Percentiles rank a stretch among this genome's conserved stretches.
Evolutionary conservation across 768 basidiomycete genomes (phyloP).

Genomic region (Boletus barrowsii): DNA sequence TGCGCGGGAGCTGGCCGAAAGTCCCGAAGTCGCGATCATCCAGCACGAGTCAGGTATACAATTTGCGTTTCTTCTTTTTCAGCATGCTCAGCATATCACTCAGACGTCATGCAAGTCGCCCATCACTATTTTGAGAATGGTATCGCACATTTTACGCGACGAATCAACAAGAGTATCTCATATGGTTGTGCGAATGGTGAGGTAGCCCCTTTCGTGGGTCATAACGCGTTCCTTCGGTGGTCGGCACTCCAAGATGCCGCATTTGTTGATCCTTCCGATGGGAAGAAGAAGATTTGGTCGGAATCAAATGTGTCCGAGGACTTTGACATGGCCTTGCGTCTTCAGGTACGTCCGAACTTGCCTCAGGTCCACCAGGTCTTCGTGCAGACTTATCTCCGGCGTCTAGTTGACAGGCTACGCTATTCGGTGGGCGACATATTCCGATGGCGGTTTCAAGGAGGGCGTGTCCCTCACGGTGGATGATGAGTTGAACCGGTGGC

Average conservation of each 20-base stretch:
- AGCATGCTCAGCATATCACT: neutral
- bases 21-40: conserved; percentile 68
- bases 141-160: conserved; percentile 83
- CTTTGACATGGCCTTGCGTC: conserved; percentile 60
- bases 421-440: conserved; percentile 76
- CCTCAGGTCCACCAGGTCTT: neutral
- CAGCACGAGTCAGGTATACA: conserved; percentile 82
- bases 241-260: conserved; percentile 84
- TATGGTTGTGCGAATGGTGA: conserved; percentile 79
- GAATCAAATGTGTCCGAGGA: conserved; percentile 68
- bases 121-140: conserved; percentile 90
- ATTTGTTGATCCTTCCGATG: conserved; percentile 50
- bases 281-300: conserved; percentile 73
- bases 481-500: conserved; percentile 93
- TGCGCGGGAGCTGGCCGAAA: conserved; percentile 73
- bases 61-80: conserved; percentile 20
- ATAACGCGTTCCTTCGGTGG: conserved; percentile 91
- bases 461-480: conserved; percentile 91
- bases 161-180: conserved; percentile 83
- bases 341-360: conserved; percentile 38
- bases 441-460: conserved; percentile 85
- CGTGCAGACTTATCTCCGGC: neutral
- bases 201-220: conserved; percentile 75
- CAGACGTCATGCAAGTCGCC: conserved; percentile 88
- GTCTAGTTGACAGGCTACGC: conserved; percentile 20